Evolutionary conservation across 495 filamentous ascomycete species (phyloP).

Genomic region (Aspergillus egyptiacus): DNA sequence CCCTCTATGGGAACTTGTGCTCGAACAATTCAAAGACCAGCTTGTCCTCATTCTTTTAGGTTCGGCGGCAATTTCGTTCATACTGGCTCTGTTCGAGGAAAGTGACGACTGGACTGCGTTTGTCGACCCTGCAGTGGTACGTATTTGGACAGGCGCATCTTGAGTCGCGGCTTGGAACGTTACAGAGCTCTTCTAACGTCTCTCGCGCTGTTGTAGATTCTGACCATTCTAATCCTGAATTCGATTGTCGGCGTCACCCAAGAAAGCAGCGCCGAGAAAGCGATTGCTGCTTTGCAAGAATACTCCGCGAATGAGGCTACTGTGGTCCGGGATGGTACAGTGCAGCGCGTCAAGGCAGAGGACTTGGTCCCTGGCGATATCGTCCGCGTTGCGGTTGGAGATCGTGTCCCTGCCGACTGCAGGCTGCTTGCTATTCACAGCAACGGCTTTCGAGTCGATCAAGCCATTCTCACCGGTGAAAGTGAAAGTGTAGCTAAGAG

Average conservation of each 20-base stretch:
- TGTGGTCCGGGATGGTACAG: constrained; percentile 71
- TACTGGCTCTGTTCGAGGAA: constrained; percentile 89
- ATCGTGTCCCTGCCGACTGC: constrained; percentile 96
- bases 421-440: constrained; percentile 84
- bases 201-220: constrained; percentile 54
- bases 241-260: constrained; percentile 96
- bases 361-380: constrained; percentile 95
- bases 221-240: constrained; percentile 96
- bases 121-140: constrained; percentile 90
- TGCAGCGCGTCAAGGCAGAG: constrained; percentile 80
- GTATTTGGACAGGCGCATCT: constrained; percentile 19
- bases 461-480: constrained; percentile 96
- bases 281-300: constrained; percentile 96
- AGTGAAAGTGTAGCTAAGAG: constrained; percentile 96
- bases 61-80: constrained; percentile 90
- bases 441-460: constrained; percentile 94
- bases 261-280: constrained; percentile 97
- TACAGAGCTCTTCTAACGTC: constrained; percentile 11
- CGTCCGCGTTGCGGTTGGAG: constrained; percentile 81
- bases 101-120: constrained; percentile 96
- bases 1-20: constrained; percentile 88
- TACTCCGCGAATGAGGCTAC: constrained; percentile 98
- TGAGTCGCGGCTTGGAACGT: not conserved
- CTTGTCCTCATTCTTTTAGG: constrained; percentile 91
- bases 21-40: constrained; percentile 99